Evolutionary conservation across 352 stramenopile species (phyloP).

Genomic region (Globisporangium apiculatum): DNA sequence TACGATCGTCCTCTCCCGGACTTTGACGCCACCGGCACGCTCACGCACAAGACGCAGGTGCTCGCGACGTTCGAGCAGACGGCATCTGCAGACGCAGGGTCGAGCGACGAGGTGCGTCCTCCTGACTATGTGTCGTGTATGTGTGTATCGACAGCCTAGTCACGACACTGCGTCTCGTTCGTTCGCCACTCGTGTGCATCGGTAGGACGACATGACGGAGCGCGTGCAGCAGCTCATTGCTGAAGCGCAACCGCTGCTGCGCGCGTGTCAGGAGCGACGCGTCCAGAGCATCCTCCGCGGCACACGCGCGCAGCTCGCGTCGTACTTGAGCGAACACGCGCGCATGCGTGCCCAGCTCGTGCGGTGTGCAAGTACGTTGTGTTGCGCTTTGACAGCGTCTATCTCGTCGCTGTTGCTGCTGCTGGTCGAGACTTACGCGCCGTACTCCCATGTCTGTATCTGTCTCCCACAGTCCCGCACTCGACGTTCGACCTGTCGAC

Average conservation of each 20-base stretch:
- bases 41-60: conserved; percentile 22
- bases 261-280: conserved; percentile 8
- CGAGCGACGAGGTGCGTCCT: conserved; percentile 23
- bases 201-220: conserved; percentile 8
- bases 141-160: neutral
- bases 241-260: conserved; percentile 6
- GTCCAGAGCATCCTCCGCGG: conserved; percentile 12
- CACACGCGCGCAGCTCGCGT: conserved; percentile 7
- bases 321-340: conserved; percentile 9
- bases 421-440: neutral
- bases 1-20: conserved; percentile 28
- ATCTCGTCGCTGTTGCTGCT: neutral
- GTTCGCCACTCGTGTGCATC: neutral
- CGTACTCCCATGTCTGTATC: neutral
- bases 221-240: conserved; percentile 12
- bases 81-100: conserved; percentile 17
- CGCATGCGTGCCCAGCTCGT: conserved; percentile 2
- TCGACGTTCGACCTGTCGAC: conserved; percentile 11
- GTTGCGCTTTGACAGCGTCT: neutral
- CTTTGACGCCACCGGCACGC: conserved; percentile 25
- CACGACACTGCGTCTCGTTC: neutral
- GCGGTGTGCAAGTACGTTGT: conserved; percentile 9
- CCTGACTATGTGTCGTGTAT: neutral
- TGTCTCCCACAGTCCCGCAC: conserved; percentile 4
- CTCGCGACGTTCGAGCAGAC: conserved; percentile 23